Evolutionary conservation across 2,329 filamentous ascomycete genomes (phyloP).

Genomic region (Calonectria hawksworthii): DNA sequence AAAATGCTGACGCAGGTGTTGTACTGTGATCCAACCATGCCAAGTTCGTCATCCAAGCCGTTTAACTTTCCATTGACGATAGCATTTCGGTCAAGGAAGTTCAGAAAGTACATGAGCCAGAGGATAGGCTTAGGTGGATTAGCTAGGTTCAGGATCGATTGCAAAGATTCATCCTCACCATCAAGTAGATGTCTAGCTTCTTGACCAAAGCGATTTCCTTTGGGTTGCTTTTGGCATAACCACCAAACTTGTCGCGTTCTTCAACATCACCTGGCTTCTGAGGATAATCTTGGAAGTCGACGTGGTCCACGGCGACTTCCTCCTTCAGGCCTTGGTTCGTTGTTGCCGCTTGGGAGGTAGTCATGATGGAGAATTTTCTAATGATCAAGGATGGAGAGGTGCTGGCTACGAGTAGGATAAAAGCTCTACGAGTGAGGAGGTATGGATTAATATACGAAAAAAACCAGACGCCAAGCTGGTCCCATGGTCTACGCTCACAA

Average conservation of each 20-base stretch:
- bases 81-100: slow-evolving; percentile 65
- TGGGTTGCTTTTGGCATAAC: not conserved
- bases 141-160: not conserved
- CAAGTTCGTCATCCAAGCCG: slow-evolving; percentile 66
- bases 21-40: slow-evolving; percentile 56
- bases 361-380: not conserved
- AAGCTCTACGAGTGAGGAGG: not conserved
- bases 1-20: slow-evolving; percentile 53
- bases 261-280: not conserved
- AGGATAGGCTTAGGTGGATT: slow-evolving; percentile 46
- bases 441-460: not conserved
- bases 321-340: not conserved
- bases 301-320: not conserved
- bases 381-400: not conserved
- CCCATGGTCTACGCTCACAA: not conserved
- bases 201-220: not conserved
- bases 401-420: not conserved
- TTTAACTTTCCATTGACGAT: slow-evolving; percentile 70
- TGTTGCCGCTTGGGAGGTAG: not conserved
- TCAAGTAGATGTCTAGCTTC: not conserved
- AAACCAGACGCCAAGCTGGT: not conserved
- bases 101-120: slow-evolving; percentile 58
- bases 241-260: slow-evolving; percentile 36
- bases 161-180: not conserved
- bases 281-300: slow-evolving; percentile 3